phyloP scores from a whole-genome alignment of 352 stramenopile genomes.

The Thraustochytrium striatum region DNA sequence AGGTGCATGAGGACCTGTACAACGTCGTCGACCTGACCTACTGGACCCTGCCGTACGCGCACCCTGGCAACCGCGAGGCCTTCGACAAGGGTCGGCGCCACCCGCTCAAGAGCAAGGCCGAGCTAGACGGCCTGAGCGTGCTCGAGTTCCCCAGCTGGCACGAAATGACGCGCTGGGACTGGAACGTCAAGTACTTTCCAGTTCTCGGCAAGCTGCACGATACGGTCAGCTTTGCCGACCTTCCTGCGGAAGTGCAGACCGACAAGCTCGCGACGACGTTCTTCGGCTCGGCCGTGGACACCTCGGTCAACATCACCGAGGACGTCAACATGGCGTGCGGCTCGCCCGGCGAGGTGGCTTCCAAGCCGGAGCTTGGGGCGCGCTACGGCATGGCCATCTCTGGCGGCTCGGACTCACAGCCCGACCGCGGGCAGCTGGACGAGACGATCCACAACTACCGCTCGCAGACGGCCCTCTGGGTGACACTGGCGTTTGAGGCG shows the following conservation, averaged over 20 bases:
- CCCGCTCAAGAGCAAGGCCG: conserved; percentile 31
- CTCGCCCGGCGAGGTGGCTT: conserved; percentile 47
- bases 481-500: conserved; percentile 34
- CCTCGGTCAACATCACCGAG: no score
- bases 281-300: background rate
- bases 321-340: conserved; percentile 22
- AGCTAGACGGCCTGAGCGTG: background rate
- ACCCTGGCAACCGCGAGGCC: conserved; percentile 26
- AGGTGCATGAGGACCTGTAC: conserved; percentile 44
- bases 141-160: conserved; percentile 35
- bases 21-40: conserved; percentile 51
- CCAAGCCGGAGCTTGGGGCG: conserved; percentile 12
- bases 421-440: background rate
- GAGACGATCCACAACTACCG: background rate
- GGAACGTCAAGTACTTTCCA: background rate
- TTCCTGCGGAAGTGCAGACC: background rate
- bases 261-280: conserved; percentile 21
- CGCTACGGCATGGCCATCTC: background rate
- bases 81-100: conserved; percentile 3
- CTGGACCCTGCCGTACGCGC: background rate
- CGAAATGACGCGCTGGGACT: background rate
- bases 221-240: conserved; percentile 41
- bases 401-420: background rate
- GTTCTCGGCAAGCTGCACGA: background rate
- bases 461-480: background rate